These are phyloP conservation scores for Colletotrichum sp. DNA, from an alignment of 2,329 filamentous ascomycete genomes.

Conservation along the genomic window DNA sequence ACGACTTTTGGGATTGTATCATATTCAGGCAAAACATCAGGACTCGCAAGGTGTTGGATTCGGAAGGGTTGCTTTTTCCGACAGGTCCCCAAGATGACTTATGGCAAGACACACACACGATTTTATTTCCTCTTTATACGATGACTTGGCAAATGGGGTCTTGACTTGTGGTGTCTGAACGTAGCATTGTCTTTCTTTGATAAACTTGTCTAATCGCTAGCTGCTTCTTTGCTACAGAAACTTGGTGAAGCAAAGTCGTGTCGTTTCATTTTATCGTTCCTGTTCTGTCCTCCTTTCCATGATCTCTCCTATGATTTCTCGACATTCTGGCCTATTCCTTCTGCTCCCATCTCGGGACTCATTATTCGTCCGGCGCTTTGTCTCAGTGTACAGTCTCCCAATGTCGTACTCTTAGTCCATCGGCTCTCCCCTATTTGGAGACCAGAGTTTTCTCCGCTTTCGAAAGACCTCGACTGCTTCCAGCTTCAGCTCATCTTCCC, in stretches of 20 bases:
- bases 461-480: no score
- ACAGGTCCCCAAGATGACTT: not conserved
- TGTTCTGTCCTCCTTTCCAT: not conserved
- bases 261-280: not conserved
- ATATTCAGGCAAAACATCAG: not conserved
- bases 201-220: not conserved
- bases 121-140: not conserved
- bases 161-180: not conserved
- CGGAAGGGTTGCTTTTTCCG: not conserved
- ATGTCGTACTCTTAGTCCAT: no score
- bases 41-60: constrained; percentile 9
- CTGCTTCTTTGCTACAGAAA: not conserved
- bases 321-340: no score
- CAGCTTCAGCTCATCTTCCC: no score
- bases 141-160: not conserved
- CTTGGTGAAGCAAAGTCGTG: not conserved
- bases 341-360: no score
- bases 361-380: no score
- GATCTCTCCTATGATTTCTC: not conserved
- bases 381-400: no score
- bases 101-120: not conserved
- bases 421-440: no score
- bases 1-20: not conserved
- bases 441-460: no score
- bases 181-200: not conserved